Evolutionary conservation across 2,329 filamentous ascomycete genomes (phyloP), one percentile per base, ranked within the genome.

Genomic region (Colletotrichum magnum): DNA sequence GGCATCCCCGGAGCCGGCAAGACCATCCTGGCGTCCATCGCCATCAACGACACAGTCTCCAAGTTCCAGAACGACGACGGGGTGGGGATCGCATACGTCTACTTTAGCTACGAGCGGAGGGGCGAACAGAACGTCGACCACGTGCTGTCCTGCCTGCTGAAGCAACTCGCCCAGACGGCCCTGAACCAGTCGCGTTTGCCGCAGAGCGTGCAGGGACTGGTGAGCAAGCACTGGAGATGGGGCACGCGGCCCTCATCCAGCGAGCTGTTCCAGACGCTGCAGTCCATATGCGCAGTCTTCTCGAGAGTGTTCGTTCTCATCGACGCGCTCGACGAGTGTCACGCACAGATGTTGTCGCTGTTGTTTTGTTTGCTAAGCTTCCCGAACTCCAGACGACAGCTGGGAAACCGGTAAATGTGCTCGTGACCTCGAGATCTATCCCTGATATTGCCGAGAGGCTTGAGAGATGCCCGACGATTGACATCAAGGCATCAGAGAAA

Each of bases 1-100:
- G 84, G 84, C 0, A 83, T 84, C 15, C 83, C 83, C 0, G 84
- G 85, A 5, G 81, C 83, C 0, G 84, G 85, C 2, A 87, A 87
- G 73, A 87, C 84, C 0, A 83, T 85, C 3, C 61, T 84, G 1
- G 74, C 82, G 1, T 79, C 84, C 0, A 78, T 81, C 9, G 78
- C 83, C 0, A 71, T 87, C 0, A 76, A 86, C 3, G n/a, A 85
- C 26, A 74, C 87, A 4, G 15, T 10, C 5, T 65, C 21, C 1
- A 50, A 39, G 2, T 79, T 77, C 54, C 15, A 64, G 1, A 68
- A 75, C 2, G 70, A 79, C 15, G 1, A n/a, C 0, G 64, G 7
- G 2, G 56, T 81, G 41, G 80, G 80, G 0, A 75, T 88, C 32
- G 82, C 80, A 0, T 87, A 83, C 36, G 24, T 87, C 0, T 88